A percentile compares a stretch with the other conserved stretches of the same genome.
These are phyloP conservation scores for Eucalyptus camaldulensis DNA, from an alignment of 345 rosid genomes.

Conservation along the genomic window DNA sequence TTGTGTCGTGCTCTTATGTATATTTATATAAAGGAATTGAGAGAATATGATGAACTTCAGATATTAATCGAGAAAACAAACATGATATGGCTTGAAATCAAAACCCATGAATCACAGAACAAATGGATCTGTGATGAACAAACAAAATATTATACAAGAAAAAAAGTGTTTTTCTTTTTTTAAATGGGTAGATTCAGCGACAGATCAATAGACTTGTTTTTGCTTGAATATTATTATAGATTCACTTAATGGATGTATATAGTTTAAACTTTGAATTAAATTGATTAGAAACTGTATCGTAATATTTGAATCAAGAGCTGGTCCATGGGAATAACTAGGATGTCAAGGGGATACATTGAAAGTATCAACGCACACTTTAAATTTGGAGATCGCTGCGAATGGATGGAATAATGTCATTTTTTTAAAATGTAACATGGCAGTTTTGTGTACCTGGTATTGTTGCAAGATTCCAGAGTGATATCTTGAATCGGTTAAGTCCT, in stretches of 20 bases:
- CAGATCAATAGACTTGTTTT: fast-evolving
- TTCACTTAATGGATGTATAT: background rate
- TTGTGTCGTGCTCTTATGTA: background rate
- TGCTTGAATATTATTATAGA: background rate
- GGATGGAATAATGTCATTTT: background rate
- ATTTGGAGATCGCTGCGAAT: fast-evolving
- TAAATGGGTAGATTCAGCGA: background rate
- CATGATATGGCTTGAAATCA: background rate
- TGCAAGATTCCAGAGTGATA: background rate
- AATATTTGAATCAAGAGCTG: fast-evolving
- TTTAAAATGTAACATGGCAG: fast-evolving
- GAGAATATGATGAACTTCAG: background rate
- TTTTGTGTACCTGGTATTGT: background rate
- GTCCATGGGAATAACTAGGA: background rate
- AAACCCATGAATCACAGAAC: background rate
- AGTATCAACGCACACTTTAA: background rate
- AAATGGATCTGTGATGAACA: background rate
- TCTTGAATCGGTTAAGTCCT: background rate
- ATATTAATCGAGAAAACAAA: background rate
- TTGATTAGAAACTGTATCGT: background rate
- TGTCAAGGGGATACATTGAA: background rate
- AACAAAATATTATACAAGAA: background rate
- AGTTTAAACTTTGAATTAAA: background rate
- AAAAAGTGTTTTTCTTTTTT: background rate
- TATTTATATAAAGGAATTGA: too few relatives aligned